Base-by-base conservation (phyloP, 2,329 filamentous ascomycete species). In the Pseudocercospora fuligena region DNA sequence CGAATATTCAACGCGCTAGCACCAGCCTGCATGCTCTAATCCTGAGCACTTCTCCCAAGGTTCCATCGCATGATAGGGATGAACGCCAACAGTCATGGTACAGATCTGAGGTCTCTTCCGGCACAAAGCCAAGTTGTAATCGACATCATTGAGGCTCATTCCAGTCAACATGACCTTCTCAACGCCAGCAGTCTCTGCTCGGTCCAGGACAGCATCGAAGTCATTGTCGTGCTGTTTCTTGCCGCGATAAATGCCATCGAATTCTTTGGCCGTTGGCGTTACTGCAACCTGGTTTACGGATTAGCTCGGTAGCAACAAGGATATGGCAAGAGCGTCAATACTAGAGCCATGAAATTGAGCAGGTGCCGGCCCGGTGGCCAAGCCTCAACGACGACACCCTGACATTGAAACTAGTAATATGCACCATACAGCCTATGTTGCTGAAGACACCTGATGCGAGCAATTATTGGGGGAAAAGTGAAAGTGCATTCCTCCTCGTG, bases 61-160 rank as follows among this genome's bases (percentile, higher is more conserved):
- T 64, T 85, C 82, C 0, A 72, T 72, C 0, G 82, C 83, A 57
- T 86, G 82, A 63, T 86, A 86, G 0, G 83, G 83, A 64, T 86
- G 84, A 3, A 85, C 78, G 1, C 84, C 84, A 9, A 85, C 76
- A 1, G 84, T 85, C 64, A 83, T 73, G 11, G 76, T 81, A 66
- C 82, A 84, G 43, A 74, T 72, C 7, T 68, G 47, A 23, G 70
- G 71, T n/a, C 67, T 61, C 27, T 51, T 60, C 9, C 63, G 67
- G 5, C 74, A 75, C 11, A 78, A 70, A 2, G 65, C 68, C 6
- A 70, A 62, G 46, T 76, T 75, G 64, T 69, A 61, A 0, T 76
- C 76, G 73, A 82, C 79, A 65, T 82, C 81, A 3, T 80, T 78
- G 29, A 81, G 67, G 69, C 82, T 80, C 75, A 78, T 78, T 51